Evolutionary conservation across 1,284 basidiomycete species (phyloP), one percentile per base, ranked within the genome.

Genomic region (Gymnopus androsaceus): DNA sequence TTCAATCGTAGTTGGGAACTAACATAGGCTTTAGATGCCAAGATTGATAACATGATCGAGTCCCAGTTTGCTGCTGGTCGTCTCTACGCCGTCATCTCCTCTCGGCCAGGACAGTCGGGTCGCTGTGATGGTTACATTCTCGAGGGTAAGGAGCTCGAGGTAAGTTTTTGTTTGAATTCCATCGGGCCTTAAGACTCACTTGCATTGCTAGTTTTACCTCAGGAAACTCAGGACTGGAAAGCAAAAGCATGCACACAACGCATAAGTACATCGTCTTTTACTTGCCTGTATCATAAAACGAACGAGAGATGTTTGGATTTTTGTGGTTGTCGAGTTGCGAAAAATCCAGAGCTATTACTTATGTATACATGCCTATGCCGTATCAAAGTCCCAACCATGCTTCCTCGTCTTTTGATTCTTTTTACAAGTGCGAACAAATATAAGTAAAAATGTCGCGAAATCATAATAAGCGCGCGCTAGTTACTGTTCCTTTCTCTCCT

Each of bases 91-190:
- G 67, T 80, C 67, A 90, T 98, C 75, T 86, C 92, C 60, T 95
- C 92, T 74, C 87, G 95, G 73, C 95, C 95, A 58, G 95, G 95
- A 45, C 95, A 98, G 76, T 92, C 87, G 55, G 95, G 95, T 46
- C 92, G 95, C 63, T 87, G 90, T 60, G 95, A 98, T 74, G 95
- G 95, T 55, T 96, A 97, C 79, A 82, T 98, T 63, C 86, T 98
- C 55, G 95, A 98, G 82, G 95, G 95, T 71, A 94, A 94, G 78
- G 95, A 98, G 75, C 87, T 97, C 59, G 94, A 97, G 82, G 92
- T 94, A 67, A 52, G 80, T 68, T 41, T 27, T 42, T 15, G 7
- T 56, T 17, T 51, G n/a, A n/a, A n/a, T 51, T 44, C 59, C 50
- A 27, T 44, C 8, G 15, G 31, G 15, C 12, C 14, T 25, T 17